Conservation (phyloP, 306 rosid species). For the Dalbergia cultrata region DNA sequence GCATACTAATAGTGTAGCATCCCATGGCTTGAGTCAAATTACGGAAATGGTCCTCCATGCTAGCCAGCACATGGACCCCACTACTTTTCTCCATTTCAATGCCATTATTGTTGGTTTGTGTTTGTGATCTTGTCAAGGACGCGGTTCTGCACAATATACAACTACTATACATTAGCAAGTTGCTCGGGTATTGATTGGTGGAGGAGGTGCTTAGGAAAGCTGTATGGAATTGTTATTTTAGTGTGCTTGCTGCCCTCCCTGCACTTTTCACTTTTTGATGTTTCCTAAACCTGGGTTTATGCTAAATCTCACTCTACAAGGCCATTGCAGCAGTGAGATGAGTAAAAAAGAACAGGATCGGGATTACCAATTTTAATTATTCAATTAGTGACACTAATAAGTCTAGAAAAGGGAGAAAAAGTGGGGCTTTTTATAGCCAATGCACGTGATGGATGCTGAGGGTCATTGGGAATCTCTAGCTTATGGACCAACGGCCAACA, state of each 20-base stretch:
- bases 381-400: neutral
- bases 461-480: slow-evolving; percentile 55
- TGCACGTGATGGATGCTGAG: slow-evolving; percentile 61
- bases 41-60: slow-evolving; percentile 28
- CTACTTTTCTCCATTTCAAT: neutral
- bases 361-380: slow-evolving; percentile 18
- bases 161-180: slow-evolving; percentile 24
- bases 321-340: neutral
- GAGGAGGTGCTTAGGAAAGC: neutral
- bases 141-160: slow-evolving; percentile 40
- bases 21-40: neutral
- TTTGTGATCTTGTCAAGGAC: slow-evolving; percentile 6
- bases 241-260: neutral
- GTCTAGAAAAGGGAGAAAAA: neutral
- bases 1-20: neutral
- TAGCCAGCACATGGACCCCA: slow-evolving; percentile 28
- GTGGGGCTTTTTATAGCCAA: slow-evolving; percentile 8
- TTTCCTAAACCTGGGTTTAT: slow-evolving; percentile 45
- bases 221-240: slow-evolving; percentile 31
- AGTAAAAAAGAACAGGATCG: slow-evolving; percentile 3
- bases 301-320: slow-evolving; percentile 41
- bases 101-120: neutral
- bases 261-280: neutral
- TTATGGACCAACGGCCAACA: slow-evolving; percentile 33
- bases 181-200: slow-evolving; percentile 26